These are phyloP conservation scores for Chaetomium fimeti DNA, from an alignment of 495 filamentous ascomycete species.

Conservation along the genomic window DNA sequence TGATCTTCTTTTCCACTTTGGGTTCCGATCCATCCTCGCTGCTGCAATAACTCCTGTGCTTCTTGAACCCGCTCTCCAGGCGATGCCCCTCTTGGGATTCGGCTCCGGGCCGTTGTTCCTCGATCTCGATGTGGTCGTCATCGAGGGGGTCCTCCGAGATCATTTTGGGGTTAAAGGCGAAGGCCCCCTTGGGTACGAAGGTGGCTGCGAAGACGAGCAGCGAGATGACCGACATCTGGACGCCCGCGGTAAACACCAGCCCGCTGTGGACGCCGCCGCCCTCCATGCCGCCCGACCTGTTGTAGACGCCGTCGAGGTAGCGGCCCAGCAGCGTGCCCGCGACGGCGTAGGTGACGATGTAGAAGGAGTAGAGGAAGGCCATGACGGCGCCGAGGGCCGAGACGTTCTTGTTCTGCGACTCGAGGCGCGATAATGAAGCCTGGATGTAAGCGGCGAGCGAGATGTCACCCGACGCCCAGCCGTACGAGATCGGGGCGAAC, in stretches of 20 bases:
- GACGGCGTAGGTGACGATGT: constrained; percentile 47
- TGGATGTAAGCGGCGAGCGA: constrained; percentile 49
- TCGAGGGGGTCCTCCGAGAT: constrained; percentile 39
- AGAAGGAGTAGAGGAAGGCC: constrained; percentile 49
- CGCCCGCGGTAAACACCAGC: constrained; percentile 37
- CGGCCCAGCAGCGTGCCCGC: constrained; percentile 41
- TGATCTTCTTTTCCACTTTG: constrained; percentile 20
- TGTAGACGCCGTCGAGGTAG: constrained; percentile 42
- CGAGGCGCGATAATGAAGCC: constrained; percentile 40
- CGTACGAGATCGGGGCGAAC: constrained; percentile 48
- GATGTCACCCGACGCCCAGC: constrained; percentile 50
- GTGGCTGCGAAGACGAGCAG: constrained; percentile 39
- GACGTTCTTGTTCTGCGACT: constrained; percentile 41
- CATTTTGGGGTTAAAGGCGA: constrained; percentile 42
- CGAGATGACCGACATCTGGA: constrained; percentile 44
- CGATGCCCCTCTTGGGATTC: background rate
- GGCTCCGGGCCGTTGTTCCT: constrained; percentile 5
- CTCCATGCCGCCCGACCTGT: constrained; percentile 26
- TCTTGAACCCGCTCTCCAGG: constrained; percentile 16
- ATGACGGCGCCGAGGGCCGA: constrained; percentile 49
- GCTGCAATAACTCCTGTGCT: constrained; percentile 18
- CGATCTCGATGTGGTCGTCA: constrained; percentile 16
- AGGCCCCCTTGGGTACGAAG: constrained; percentile 41
- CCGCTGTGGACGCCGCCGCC: constrained; percentile 28
- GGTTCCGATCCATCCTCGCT: constrained; percentile 23